These are phyloP conservation scores for Aspergillus oerlinghausenensis DNA, from an alignment of 2,329 filamentous ascomycete species.

Conservation along the genomic window DNA sequence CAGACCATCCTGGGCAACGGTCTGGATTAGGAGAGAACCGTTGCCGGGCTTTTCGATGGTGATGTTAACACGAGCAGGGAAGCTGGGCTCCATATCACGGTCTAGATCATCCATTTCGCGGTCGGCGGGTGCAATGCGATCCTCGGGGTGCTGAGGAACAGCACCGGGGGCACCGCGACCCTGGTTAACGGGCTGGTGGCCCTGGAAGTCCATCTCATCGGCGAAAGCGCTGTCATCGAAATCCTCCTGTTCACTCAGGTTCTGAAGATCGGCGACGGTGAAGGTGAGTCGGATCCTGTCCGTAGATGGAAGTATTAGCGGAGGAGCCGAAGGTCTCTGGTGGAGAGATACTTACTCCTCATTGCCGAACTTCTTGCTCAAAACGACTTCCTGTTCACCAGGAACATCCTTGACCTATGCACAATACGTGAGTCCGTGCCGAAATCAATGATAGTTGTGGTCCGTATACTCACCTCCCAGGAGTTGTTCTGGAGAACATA, in stretches of 20 bases:
- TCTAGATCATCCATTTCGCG: conserved; percentile 55
- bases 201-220: conserved; percentile 55
- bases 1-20: conserved; percentile 76
- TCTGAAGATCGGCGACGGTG: conserved; percentile 76
- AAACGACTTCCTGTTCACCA: conserved; percentile 81
- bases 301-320: not conserved
- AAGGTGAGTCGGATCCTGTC: conserved; percentile 72
- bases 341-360: conserved; percentile 64
- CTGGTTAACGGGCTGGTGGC: conserved; percentile 52
- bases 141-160: conserved; percentile 49
- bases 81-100: conserved; percentile 50
- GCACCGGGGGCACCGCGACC: conserved; percentile 45
- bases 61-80: conserved; percentile 79
- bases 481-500: conserved; percentile 82
- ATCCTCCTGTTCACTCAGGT: conserved; percentile 57
- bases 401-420: conserved; percentile 63
- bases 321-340: not conserved
- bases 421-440: not conserved
- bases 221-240: conserved; percentile 54
- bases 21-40: conserved; percentile 82
- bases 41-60: conserved; percentile 82
- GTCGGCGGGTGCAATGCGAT: conserved; percentile 54
- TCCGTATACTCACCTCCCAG: conserved; percentile 60
- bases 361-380: conserved; percentile 77
- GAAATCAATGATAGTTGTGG: not conserved